A percentile compares a stretch with the other conserved stretches of the same genome.
Evolutionary conservation across 257 asterid species (phyloP).

Genomic region (Mentha longifolia): DNA sequence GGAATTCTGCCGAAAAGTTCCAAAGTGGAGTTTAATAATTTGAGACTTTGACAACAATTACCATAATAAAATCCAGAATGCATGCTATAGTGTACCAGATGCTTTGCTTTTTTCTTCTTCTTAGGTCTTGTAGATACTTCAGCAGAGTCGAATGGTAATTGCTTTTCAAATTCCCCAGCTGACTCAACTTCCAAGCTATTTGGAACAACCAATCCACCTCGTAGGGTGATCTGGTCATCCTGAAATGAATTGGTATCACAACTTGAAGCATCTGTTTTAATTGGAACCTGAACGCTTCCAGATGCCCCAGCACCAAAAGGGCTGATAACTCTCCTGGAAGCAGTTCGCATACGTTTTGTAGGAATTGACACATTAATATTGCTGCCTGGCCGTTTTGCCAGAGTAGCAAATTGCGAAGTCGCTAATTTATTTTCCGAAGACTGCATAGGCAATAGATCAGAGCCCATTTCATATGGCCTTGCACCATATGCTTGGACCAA

Average conservation of each 20-base stretch:
- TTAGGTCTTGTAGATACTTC: constrained; percentile 76
- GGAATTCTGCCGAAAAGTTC: constrained; percentile 54
- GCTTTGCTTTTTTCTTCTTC: constrained; percentile 87
- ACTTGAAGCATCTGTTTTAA: constrained; percentile 89
- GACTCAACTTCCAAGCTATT: constrained; percentile 83
- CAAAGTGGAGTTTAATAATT: constrained; percentile 30
- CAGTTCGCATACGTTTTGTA: constrained; percentile 90
- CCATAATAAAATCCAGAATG: constrained; percentile 13
- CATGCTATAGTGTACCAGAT: constrained; percentile 53
- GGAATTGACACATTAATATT: constrained; percentile 84
- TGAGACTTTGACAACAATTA: constrained; percentile 19
- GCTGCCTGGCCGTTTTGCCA: constrained; percentile 71
- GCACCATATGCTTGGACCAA: constrained; percentile 56
- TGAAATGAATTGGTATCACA: constrained; percentile 92
- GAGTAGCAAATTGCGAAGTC: constrained; percentile 55
- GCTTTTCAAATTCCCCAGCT: constrained; percentile 69
- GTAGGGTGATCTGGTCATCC: constrained; percentile 85
- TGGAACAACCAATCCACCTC: constrained; percentile 63
- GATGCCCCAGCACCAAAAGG: constrained; percentile 80
- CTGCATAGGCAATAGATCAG: constrained; percentile 61
- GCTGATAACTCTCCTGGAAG: constrained; percentile 77
- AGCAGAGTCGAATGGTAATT: constrained; percentile 58
- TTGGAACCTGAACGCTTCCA: constrained; percentile 69
- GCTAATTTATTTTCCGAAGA: constrained; percentile 58
- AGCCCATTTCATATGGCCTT: constrained; percentile 55